Conservation (phyloP, 129 eudicot genomes). For the Kitagawia praeruptora region DNA sequence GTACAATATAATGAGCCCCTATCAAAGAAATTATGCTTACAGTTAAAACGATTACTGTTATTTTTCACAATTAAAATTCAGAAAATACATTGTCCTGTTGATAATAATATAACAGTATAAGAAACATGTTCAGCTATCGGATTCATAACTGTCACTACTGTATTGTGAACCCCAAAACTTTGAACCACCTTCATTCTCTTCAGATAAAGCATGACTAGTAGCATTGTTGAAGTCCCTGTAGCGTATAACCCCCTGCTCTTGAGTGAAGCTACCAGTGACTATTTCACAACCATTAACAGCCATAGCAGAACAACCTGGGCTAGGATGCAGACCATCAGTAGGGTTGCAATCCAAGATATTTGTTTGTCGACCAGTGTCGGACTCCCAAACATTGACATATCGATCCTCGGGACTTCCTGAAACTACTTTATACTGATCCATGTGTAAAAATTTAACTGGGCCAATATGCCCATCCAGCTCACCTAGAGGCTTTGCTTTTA, state of each 20-base stretch:
- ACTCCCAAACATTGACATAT: constrained; percentile 53
- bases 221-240: constrained; percentile 56
- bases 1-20: neutral
- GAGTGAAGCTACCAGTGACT: constrained; percentile 35
- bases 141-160: constrained; percentile 31
- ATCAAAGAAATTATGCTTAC: neutral
- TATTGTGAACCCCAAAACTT: constrained; percentile 51
- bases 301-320: constrained; percentile 48
- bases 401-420: constrained; percentile 61
- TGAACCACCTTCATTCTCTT: constrained; percentile 21
- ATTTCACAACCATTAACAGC: constrained; percentile 54
- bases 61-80: neutral
- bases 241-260: constrained; percentile 21
- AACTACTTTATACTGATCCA: constrained; percentile 65
- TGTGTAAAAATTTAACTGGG: constrained; percentile 51
- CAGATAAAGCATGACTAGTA: constrained; percentile 13
- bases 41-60: neutral
- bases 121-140: constrained; percentile 19
- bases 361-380: constrained; percentile 39
- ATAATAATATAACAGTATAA: neutral
- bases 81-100: neutral
- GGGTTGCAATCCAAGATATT: constrained; percentile 31
- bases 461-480: constrained; percentile 68
- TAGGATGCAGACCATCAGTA: neutral
- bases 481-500: constrained; percentile 29